These are phyloP conservation scores for Corchorus capsularis DNA, from an alignment of 345 rosid species.

Conservation along the genomic window DNA sequence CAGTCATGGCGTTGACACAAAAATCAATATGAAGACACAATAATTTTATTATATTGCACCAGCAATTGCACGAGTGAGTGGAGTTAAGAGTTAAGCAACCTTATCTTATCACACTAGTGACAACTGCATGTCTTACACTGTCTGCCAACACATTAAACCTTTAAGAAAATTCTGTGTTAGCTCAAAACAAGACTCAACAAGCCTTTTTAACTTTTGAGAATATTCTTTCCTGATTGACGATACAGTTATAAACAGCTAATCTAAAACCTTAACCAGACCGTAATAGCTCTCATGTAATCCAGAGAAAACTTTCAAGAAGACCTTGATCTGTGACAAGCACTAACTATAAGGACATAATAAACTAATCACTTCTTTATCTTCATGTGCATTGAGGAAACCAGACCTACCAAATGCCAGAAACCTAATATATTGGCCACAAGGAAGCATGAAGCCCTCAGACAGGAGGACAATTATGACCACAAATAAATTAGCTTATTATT, in stretches of 20 bases:
- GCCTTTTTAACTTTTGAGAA: not conserved
- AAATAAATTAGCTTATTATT: not conserved
- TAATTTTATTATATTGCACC: not conserved
- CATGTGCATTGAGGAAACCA: not conserved
- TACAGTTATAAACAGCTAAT: not conserved
- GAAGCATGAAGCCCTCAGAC: not conserved
- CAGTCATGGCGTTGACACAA: not conserved
- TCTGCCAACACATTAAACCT: not conserved
- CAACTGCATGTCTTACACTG: not conserved
- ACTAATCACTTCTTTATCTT: not conserved
- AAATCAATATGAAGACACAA: not conserved
- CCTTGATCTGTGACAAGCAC: not conserved
- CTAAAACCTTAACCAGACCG: not conserved
- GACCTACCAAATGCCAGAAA: not conserved
- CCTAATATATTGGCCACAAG: not conserved
- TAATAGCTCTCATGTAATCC: not conserved
- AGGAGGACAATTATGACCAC: not conserved
- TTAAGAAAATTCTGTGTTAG: not conserved
- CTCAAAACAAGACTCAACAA: not conserved
- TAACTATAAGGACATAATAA: not conserved
- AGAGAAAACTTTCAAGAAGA: constrained; percentile 5
- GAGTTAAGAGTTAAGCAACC: not conserved
- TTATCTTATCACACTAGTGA: not conserved
- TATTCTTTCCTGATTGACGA: not conserved
- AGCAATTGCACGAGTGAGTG: not conserved